phyloP scores from a whole-genome alignment of 176 grass and related monocot genomes.

The Oryza meyeriana region DNA sequence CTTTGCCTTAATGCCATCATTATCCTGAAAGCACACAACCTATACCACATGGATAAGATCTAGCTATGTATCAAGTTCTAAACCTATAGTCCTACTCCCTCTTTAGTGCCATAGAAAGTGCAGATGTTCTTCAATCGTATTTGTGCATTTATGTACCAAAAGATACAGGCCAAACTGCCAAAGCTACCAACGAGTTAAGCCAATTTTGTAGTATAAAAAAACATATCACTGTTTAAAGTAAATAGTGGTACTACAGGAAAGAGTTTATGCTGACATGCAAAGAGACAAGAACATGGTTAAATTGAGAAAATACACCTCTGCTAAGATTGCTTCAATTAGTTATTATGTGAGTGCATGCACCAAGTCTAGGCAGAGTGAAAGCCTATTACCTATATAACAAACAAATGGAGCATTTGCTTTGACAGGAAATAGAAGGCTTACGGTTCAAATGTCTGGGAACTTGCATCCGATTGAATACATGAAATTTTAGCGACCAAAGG shows the following conservation, averaged over 20 bases:
- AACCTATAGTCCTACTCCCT: neutral
- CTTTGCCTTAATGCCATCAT: neutral
- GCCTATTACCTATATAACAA: neutral
- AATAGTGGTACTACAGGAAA: neutral
- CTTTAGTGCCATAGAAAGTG: neutral
- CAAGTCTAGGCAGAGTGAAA: neutral
- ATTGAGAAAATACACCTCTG: constrained; percentile 4
- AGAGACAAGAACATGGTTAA: neutral
- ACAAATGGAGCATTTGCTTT: constrained; percentile 11
- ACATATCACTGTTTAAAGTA: neutral
- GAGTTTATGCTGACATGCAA: neutral
- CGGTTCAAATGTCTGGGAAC: constrained; percentile 29
- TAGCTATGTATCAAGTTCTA: constrained; percentile 23
- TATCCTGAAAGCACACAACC: neutral
- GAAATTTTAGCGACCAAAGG: constrained; percentile 41
- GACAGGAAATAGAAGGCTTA: constrained; percentile 50
- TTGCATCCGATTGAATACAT: constrained; percentile 39
- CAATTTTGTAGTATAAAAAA: neutral
- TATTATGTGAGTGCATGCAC: neutral
- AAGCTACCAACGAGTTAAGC: neutral
- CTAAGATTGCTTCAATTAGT: constrained; percentile 18
- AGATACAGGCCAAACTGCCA: constrained; percentile 23
- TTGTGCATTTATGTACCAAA: neutral
- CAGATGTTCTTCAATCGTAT: neutral
- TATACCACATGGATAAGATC: neutral